Conservation (phyloP, 768 basidiomycete species). For the Amyloporia xantha region DNA sequence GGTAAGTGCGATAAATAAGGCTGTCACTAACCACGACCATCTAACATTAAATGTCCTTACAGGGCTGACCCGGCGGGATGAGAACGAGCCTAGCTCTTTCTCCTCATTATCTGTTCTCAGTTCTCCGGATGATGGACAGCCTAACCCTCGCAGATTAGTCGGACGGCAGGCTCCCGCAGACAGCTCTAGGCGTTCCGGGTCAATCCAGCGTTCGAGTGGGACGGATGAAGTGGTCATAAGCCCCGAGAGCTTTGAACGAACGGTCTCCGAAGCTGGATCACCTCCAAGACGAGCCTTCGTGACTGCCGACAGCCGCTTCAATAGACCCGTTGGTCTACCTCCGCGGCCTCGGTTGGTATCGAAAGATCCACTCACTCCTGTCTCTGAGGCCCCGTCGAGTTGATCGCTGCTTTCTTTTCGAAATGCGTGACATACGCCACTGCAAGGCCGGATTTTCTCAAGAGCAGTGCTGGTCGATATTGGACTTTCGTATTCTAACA, state of each 20-base stretch:
- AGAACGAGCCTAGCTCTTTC: constrained; percentile 11
- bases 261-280: neutral
- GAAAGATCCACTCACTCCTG: constrained; percentile 6
- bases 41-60: neutral
- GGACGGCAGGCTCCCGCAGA: neutral
- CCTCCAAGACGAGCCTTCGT: neutral
- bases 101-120: constrained; percentile 3
- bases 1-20: constrained; percentile 24
- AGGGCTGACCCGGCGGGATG: constrained; percentile 31
- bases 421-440: neutral
- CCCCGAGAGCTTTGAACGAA: neutral
- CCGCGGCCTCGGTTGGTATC: constrained; percentile 17
- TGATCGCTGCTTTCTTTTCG: neutral
- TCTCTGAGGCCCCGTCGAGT: constrained; percentile 5
- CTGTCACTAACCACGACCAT: neutral
- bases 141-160: neutral
- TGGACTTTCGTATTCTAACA: no score
- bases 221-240: neutral
- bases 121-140: neutral
- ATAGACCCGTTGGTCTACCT: constrained; percentile 21
- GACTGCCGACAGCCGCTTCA: constrained; percentile 8
- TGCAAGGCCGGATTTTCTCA: no score
- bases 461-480: no score
- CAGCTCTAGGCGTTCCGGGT: neutral
- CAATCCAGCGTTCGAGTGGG: neutral